Evolutionary conservation across 2,329 filamentous ascomycete genomes (phyloP).

Genomic region (Sporothrix phasma): DNA sequence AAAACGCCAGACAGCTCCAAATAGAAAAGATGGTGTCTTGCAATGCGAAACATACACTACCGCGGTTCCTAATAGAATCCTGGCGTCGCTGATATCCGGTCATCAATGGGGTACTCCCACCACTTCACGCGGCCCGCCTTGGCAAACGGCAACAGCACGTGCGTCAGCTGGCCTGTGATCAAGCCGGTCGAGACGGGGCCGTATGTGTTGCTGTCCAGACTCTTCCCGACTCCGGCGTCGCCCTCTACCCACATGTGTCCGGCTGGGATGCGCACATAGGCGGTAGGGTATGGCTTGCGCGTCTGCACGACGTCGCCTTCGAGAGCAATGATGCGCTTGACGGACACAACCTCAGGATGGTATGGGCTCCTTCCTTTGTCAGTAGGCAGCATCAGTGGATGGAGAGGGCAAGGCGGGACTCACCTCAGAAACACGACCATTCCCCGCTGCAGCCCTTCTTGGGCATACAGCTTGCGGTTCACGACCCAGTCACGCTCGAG

Average conservation of each 20-base stretch:
- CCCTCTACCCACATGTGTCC: slow-evolving; percentile 95
- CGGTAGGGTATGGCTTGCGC: slow-evolving; percentile 47
- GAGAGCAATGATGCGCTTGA: slow-evolving; percentile 77
- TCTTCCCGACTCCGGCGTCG: slow-evolving; percentile 62
- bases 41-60: background rate
- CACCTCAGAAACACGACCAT: slow-evolving; percentile 67
- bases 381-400: background rate
- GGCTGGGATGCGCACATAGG: slow-evolving; percentile 56
- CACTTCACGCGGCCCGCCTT: slow-evolving; percentile 49
- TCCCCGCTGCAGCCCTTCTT: slow-evolving; percentile 52
- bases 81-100: slow-evolving; percentile 6
- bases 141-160: slow-evolving; percentile 59
- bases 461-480: slow-evolving; percentile 49
- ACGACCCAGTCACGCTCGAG: slow-evolving; percentile 45
- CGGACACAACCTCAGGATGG: slow-evolving; percentile 56
- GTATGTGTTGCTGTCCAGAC: slow-evolving; percentile 79
- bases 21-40: background rate
- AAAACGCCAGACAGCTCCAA: background rate
- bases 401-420: background rate
- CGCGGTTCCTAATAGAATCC: too few relatives aligned
- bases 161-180: slow-evolving; percentile 63
- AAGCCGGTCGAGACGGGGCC: slow-evolving; percentile 70
- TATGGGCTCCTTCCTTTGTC: slow-evolving; percentile 50
- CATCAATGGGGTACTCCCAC: slow-evolving; percentile 37
- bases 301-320: slow-evolving; percentile 69